phyloP scores from a whole-genome alignment of 306 rosid genomes.

The Lathyrus aphaca region DNA sequence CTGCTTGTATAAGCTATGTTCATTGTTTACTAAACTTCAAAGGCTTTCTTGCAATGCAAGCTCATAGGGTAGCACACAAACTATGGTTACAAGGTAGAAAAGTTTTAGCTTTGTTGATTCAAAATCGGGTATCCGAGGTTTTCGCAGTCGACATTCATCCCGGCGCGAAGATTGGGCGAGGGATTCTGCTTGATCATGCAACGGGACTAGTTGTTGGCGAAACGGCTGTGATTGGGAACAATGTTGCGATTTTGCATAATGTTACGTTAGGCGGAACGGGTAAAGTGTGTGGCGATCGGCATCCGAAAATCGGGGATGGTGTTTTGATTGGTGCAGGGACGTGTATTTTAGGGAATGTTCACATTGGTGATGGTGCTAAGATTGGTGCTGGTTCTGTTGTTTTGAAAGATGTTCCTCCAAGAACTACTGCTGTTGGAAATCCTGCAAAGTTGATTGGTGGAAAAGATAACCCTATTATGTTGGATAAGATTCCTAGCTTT shows the following conservation, averaged over 20 bases:
- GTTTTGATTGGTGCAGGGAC: conserved; percentile 94
- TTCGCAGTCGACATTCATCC: conserved; percentile 91
- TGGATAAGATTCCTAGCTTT: conserved; percentile 77
- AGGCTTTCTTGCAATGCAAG: conserved; percentile 78
- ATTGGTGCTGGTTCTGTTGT: conserved; percentile 95
- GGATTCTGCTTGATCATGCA: conserved; percentile 82
- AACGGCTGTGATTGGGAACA: conserved; percentile 81
- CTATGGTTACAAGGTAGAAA: conserved; percentile 70
- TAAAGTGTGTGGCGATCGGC: conserved; percentile 74
- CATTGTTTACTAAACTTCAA: conserved; percentile 87
- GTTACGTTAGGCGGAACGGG: conserved; percentile 97
- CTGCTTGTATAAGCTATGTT: conserved; percentile 83
- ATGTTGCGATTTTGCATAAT: conserved; percentile 85
- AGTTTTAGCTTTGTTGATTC: conserved; percentile 69
- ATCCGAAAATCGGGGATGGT: conserved; percentile 91
- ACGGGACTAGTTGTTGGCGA: conserved; percentile 90
- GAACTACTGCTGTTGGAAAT: conserved; percentile 89
- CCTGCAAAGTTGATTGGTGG: conserved; percentile 91
- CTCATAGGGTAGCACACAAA: conserved; percentile 76
- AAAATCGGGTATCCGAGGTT: conserved; percentile 79
- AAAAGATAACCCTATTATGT: conserved; percentile 68
- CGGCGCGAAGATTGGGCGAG: conserved; percentile 76
- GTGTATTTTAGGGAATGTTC: conserved; percentile 83
- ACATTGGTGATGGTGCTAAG: conserved; percentile 84
- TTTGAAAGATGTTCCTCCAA: conserved; percentile 81